These are phyloP conservation scores for Fusarium brevicatenulatum DNA, from an alignment of 2,329 filamentous ascomycete genomes.

Conservation along the genomic window DNA sequence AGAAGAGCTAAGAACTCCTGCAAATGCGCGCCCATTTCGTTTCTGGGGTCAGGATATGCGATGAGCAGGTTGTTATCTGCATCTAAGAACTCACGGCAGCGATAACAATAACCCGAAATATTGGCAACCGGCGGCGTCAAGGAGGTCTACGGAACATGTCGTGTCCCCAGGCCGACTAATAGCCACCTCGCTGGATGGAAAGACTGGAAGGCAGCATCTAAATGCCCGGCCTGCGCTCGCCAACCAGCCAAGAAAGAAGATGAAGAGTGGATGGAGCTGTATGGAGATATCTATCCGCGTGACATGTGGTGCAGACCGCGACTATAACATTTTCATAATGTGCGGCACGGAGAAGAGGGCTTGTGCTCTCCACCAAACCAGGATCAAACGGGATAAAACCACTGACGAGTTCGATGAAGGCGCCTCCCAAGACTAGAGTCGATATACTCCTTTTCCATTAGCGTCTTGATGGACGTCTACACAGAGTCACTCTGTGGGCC, in stretches of 20 bases:
- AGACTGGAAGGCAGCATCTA: background rate
- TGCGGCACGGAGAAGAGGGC: background rate
- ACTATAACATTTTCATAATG: background rate
- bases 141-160: background rate
- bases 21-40: background rate
- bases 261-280: background rate
- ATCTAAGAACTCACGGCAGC: background rate
- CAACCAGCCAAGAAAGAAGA: background rate
- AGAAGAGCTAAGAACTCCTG: background rate
- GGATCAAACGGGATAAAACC: background rate
- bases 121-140: background rate
- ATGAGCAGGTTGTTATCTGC: background rate
- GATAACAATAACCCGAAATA: background rate
- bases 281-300: background rate
- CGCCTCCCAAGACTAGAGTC: background rate
- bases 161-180: background rate
- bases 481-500: background rate
- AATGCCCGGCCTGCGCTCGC: background rate
- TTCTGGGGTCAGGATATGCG: background rate
- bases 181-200: background rate
- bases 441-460: background rate
- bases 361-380: background rate
- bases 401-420: background rate
- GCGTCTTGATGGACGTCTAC: background rate
- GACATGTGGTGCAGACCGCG: background rate